Evolutionary conservation across 306 rosid genomes (phyloP).

Genomic region (Glycyrrhiza uralensis): DNA sequence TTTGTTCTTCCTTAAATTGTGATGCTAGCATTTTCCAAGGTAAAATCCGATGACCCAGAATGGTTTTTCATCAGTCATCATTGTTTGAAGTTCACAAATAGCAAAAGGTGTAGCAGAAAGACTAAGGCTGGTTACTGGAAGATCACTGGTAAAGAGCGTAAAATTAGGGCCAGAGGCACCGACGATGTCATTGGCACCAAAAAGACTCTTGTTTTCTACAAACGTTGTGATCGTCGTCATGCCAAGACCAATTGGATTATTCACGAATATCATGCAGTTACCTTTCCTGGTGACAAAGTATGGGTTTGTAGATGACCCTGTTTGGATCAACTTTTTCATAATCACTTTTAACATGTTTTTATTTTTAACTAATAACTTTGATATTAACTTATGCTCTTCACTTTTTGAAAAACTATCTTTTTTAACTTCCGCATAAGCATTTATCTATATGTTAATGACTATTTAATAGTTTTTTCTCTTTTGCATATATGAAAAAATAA

Average conservation of each 20-base stretch:
- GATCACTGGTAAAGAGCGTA: conserved; percentile 42
- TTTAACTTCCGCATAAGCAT: too few relatives aligned
- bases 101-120: conserved; percentile 26
- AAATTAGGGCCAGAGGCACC: conserved; percentile 16
- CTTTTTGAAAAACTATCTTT: too few relatives aligned
- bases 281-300: conserved; percentile 26
- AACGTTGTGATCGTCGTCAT: conserved; percentile 25
- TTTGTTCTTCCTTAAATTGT: background rate
- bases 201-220: conserved; percentile 49
- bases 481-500: too few relatives aligned
- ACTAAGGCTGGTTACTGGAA: conserved; percentile 60
- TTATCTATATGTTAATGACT: too few relatives aligned
- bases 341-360: too few relatives aligned
- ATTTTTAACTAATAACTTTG: too few relatives aligned
- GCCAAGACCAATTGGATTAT: conserved; percentile 52
- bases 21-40: conserved; percentile 31
- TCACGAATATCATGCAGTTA: conserved; percentile 44
- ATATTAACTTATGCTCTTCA: too few relatives aligned
- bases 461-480: too few relatives aligned
- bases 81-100: conserved; percentile 24
- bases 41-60: conserved; percentile 29
- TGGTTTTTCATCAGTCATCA: conserved; percentile 54
- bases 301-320: too few relatives aligned
- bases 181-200: conserved; percentile 44
- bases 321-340: too few relatives aligned